Conservation (phyloP, 1,284 basidiomycete species). For the Ceratobasidium papillatum region DNA sequence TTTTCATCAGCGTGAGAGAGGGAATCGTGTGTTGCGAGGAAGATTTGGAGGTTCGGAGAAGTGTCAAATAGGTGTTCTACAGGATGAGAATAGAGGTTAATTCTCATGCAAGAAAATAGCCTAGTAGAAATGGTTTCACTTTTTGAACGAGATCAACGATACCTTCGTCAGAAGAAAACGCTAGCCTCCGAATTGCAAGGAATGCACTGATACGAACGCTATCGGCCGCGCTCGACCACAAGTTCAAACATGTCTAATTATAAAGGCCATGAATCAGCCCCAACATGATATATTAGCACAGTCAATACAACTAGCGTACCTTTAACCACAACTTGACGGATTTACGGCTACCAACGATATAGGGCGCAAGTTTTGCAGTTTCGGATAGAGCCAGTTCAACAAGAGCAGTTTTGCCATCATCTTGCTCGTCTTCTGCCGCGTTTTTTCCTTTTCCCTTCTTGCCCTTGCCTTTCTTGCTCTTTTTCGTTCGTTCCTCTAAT, state of each 20-base stretch:
- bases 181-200: constrained; percentile 84
- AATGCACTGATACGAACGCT: constrained; percentile 88
- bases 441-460: constrained; percentile 46
- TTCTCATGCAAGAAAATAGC: constrained; percentile 3
- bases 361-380: constrained; percentile 87
- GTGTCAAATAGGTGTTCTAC: constrained; percentile 84
- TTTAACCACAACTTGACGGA: constrained; percentile 86
- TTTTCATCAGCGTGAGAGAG: constrained; percentile 98
- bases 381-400: constrained; percentile 80
- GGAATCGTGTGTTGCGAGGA: constrained; percentile 89
- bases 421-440: neutral
- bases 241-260: constrained; percentile 74
- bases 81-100: neutral
- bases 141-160: constrained; percentile 89
- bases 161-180: constrained; percentile 80
- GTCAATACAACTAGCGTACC: constrained; percentile 57
- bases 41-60: constrained; percentile 83
- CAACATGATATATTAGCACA: neutral
- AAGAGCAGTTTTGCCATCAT: constrained; percentile 28
- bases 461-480: constrained; percentile 46
- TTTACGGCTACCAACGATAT: constrained; percentile 83
- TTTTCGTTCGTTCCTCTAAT: constrained; percentile 43
- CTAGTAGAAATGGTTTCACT: constrained; percentile 57
- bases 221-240: constrained; percentile 87
- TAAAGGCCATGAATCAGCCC: constrained; percentile 14